A percentile compares a stretch with the other conserved stretches of the same genome.
Conservation (phyloP, 139 green algal genomes). For the Volvox reticuliferus region DNA sequence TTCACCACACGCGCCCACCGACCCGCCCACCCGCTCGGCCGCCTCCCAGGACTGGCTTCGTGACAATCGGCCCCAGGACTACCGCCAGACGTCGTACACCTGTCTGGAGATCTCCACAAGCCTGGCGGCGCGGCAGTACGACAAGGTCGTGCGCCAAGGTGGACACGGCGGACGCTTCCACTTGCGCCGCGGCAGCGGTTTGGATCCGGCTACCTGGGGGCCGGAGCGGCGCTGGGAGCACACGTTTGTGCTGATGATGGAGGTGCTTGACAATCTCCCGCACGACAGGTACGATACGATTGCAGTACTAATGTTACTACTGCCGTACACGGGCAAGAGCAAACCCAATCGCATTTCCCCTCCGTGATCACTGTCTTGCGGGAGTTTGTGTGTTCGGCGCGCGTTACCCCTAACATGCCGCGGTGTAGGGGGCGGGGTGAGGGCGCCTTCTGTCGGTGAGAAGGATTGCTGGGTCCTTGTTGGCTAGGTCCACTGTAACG, state of each 20-base stretch:
- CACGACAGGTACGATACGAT: constrained; percentile 65
- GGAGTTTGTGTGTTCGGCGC: no score
- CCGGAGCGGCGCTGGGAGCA: constrained; percentile 43
- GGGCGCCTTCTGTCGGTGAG: background rate
- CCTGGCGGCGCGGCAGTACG: constrained; percentile 73
- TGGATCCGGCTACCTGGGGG: constrained; percentile 59
- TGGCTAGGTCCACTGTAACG: no score
- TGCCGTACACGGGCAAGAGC: no score
- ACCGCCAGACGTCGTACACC: constrained; percentile 75
- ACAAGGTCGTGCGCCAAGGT: constrained; percentile 54
- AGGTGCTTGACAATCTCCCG: constrained; percentile 94
- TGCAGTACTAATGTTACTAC: no score
- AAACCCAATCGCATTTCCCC: no score
- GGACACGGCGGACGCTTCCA: constrained; percentile 60
- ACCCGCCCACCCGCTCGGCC: background rate
- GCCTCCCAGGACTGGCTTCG: constrained; percentile 74
- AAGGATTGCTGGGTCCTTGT: background rate
- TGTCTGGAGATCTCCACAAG: constrained; percentile 79
- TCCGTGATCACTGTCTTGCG: no score
- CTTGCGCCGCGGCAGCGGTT: constrained; percentile 59
- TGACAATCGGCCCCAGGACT: constrained; percentile 59
- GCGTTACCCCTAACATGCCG: no score
- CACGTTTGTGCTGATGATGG: constrained; percentile 77
- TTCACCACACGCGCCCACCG: background rate
- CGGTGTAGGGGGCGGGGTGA: background rate